These are phyloP conservation scores for Plasmodium billcollinsi DNA, from an alignment of 169 alveolate genomes.

Conservation along the genomic window DNA sequence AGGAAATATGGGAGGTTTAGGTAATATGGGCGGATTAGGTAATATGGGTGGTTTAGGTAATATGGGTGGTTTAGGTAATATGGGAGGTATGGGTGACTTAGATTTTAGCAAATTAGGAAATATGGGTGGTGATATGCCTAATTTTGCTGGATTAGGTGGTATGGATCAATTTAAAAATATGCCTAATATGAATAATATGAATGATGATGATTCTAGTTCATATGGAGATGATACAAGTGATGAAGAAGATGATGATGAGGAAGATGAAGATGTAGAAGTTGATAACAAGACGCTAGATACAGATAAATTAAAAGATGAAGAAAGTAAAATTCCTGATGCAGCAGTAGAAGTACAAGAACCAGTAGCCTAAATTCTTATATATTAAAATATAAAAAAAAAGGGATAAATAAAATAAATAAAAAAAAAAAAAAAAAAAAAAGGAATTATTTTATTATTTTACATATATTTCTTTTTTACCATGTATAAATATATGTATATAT, in stretches of 20 bases:
- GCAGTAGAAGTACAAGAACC: constrained; percentile 73
- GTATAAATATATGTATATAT: no score
- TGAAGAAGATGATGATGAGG: constrained; percentile 47
- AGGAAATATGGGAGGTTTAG: constrained; percentile 82
- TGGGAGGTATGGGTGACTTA: constrained; percentile 78
- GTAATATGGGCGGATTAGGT: constrained; percentile 83
- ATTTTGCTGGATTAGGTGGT: constrained; percentile 73
- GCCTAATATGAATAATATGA: constrained; percentile 74
- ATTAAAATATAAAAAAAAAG: no score
- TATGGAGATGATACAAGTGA: constrained; percentile 75
- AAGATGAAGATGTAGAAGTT: constrained; percentile 35
- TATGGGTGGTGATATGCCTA: constrained; percentile 75
- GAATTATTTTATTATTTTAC: no score
- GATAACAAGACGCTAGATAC: constrained; percentile 26
- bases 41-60: constrained; percentile 71
- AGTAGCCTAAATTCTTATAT: constrained; percentile 28
- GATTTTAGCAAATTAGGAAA: constrained; percentile 73
- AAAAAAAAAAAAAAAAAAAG: no score
- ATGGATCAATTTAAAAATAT: constrained; percentile 76
- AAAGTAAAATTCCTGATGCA: constrained; percentile 51
- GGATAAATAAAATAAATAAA: no score
- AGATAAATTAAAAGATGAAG: constrained; percentile 19
- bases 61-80: constrained; percentile 82
- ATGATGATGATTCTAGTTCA: constrained; percentile 69
- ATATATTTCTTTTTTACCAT: no score